A percentile compares a stretch with the other conserved stretches of the same genome.
phyloP scores from a whole-genome alignment of 2,329 filamentous ascomycete genomes.

The Fusarium sulawesiense region DNA sequence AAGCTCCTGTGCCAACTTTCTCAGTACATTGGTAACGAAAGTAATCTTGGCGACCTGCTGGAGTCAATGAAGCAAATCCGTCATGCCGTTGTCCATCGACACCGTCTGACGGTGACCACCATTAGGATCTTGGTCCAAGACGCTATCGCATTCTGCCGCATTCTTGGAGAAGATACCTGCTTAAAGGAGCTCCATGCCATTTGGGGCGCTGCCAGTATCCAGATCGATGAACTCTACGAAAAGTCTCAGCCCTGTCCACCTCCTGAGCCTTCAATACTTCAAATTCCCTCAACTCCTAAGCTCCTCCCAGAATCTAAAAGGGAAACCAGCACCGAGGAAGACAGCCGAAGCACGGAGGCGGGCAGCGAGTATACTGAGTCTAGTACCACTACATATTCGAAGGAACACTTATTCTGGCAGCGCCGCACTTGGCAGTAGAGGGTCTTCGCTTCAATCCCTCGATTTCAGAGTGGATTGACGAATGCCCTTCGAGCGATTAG shows the following conservation, averaged over 20 bases:
- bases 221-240: not conserved
- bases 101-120: not conserved
- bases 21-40: no score
- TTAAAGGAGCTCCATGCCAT: not conserved
- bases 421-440: no score
- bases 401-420: no score
- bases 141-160: not conserved
- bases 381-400: no score
- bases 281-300: no score
- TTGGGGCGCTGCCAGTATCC: no score
- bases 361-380: not conserved
- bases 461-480: not conserved
- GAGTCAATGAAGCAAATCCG: slow-evolving; percentile 4
- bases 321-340: no score
- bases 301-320: no score
- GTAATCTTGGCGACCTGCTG: not conserved
- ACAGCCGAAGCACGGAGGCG: no score
- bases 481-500: no score
- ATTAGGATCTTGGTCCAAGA: not conserved
- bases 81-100: slow-evolving; percentile 17
- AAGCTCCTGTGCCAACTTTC: not conserved
- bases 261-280: no score
- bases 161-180: not conserved
- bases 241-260: not conserved
- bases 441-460: not conserved